Conservation (phyloP, 1,284 basidiomycete genomes). For the Heterobasidion parviporum region DNA sequence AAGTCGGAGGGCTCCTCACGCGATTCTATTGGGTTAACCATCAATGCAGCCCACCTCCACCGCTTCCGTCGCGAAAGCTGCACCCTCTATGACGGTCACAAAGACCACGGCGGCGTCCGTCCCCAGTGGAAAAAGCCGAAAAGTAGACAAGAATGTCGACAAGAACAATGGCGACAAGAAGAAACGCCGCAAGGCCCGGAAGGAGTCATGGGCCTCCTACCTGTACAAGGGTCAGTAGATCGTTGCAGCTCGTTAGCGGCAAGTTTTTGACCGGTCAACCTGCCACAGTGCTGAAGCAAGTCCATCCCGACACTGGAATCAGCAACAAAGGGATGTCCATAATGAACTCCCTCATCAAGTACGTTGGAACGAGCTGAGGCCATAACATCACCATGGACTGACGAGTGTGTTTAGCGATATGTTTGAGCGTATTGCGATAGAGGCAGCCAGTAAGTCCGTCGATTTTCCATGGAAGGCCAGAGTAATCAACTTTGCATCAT, state of each 20-base stretch:
- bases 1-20: no score
- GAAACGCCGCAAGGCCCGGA: slow-evolving; percentile 48
- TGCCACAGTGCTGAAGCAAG: slow-evolving; percentile 49
- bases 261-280: not conserved
- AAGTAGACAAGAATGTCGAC: slow-evolving; percentile 27
- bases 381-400: not conserved
- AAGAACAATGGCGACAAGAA: slow-evolving; percentile 49
- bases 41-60: slow-evolving; percentile 32
- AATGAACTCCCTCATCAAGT: slow-evolving; percentile 54
- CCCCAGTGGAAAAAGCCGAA: slow-evolving; percentile 7
- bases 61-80: slow-evolving; percentile 37
- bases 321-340: slow-evolving; percentile 73
- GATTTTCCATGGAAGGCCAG: not conserved
- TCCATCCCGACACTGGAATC: slow-evolving; percentile 73
- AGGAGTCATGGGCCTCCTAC: slow-evolving; percentile 62
- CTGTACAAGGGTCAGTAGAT: slow-evolving; percentile 49
- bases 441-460: slow-evolving; percentile 49
- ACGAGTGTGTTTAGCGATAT: slow-evolving; percentile 37
- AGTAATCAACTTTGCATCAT: not conserved
- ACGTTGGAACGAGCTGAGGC: not conserved
- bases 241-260: not conserved
- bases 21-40: not conserved
- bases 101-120: not conserved
- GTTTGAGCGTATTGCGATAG: slow-evolving; percentile 64
- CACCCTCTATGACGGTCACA: slow-evolving; percentile 26